A percentile compares a stretch with the other conserved stretches of the same genome.
These are phyloP conservation scores for Leccinum griseonigrum DNA, from an alignment of 1,284 basidiomycete species.

Conservation along the genomic window DNA sequence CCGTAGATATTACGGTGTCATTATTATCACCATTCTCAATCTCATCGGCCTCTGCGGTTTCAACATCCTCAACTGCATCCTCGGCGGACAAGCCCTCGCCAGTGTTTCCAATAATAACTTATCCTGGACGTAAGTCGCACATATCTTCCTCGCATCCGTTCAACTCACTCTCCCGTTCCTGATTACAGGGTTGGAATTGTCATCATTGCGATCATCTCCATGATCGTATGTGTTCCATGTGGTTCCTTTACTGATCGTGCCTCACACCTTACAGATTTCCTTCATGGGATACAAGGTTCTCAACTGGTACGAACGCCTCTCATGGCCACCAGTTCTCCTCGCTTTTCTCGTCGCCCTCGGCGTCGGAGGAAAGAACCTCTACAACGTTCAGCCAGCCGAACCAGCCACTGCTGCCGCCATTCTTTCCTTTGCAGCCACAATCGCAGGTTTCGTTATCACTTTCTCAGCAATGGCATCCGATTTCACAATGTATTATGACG, in stretches of 20 bases:
- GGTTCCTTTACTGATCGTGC: not conserved
- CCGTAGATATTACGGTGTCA: conserved; percentile 62
- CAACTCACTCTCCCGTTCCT: conserved; percentile 5
- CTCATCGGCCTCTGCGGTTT: conserved; percentile 68
- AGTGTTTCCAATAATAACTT: conserved; percentile 65
- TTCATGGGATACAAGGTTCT: conserved; percentile 80
- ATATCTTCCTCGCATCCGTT: conserved; percentile 8
- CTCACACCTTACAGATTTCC: conserved; percentile 48
- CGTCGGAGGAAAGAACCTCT: conserved; percentile 66
- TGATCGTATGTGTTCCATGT: conserved; percentile 52
- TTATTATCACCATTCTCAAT: conserved; percentile 64
- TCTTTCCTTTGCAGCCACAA: conserved; percentile 62
- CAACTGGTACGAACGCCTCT: conserved; percentile 73
- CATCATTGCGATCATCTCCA: conserved; percentile 74
- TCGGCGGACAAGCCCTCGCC: conserved; percentile 76
- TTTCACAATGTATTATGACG: conserved; percentile 66
- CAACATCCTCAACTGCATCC: conserved; percentile 73
- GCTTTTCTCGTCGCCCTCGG: conserved; percentile 76
- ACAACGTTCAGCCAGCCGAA: conserved; percentile 37
- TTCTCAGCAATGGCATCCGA: conserved; percentile 68
- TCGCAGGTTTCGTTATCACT: conserved; percentile 76
- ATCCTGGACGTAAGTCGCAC: conserved; percentile 59
- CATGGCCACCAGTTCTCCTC: conserved; percentile 80
- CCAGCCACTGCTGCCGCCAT: conserved; percentile 55
- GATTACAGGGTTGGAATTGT: conserved; percentile 79